These are phyloP conservation scores for Ophiosphaerella korrae DNA, from an alignment of 2,329 filamentous ascomycete species.

Conservation along the genomic window DNA sequence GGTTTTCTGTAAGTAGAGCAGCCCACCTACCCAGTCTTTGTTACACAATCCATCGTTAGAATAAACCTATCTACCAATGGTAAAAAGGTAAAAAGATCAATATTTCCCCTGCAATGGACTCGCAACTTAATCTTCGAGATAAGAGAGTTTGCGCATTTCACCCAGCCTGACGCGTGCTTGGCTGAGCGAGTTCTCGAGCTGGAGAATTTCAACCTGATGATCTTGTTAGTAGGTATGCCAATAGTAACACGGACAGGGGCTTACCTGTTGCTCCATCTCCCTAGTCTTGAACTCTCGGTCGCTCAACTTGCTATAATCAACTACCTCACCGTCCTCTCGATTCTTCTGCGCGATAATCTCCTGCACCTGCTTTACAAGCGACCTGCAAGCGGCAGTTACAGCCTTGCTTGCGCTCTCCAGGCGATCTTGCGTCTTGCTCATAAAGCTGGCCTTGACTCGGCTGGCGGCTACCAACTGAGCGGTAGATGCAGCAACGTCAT, in stretches of 20 bases:
- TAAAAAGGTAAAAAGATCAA: too few species aligned
- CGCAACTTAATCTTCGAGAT: slow-evolving; percentile 56
- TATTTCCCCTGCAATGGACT: background rate
- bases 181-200: slow-evolving; percentile 85
- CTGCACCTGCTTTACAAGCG: slow-evolving; percentile 91
- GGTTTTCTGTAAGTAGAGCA: too few species aligned
- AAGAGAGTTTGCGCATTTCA: slow-evolving; percentile 98
- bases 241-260: slow-evolving; percentile 25
- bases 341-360: slow-evolving; percentile 88
- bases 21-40: too few species aligned
- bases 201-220: slow-evolving; percentile 87
- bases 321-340: slow-evolving; percentile 74
- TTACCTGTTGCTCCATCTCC: slow-evolving; percentile 99
- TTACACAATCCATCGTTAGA: too few species aligned
- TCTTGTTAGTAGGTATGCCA: slow-evolving; percentile 15
- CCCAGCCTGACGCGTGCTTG: slow-evolving; percentile 82
- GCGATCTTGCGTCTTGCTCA: slow-evolving; percentile 93
- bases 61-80: too few species aligned
- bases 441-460: slow-evolving; percentile 96
- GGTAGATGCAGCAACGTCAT: slow-evolving; percentile 94
- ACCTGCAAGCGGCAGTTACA: slow-evolving; percentile 84
- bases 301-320: slow-evolving; percentile 87
- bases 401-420: slow-evolving; percentile 91
- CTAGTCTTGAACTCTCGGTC: slow-evolving; percentile 97
- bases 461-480: slow-evolving; percentile 95